Conservation (phyloP, 495 filamentous ascomycete genomes). For the Aspergillus wentii region DNA sequence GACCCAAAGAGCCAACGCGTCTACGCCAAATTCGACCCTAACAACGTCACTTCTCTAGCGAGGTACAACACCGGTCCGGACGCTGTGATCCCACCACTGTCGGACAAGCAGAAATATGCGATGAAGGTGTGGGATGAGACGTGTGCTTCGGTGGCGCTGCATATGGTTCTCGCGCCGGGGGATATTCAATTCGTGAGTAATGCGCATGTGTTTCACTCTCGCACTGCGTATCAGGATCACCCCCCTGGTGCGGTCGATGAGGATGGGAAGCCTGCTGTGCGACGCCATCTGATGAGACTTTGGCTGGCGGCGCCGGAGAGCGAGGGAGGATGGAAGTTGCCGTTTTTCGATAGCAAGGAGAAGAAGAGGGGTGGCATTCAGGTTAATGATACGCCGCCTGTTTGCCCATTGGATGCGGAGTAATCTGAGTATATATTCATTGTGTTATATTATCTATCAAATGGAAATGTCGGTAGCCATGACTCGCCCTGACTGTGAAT, state of each 20-base stretch:
- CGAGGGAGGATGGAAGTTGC: slow-evolving; percentile 82
- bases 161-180: slow-evolving; percentile 74
- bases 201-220: slow-evolving; percentile 62
- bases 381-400: slow-evolving; percentile 69
- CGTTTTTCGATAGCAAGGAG: slow-evolving; percentile 73
- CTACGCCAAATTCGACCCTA: slow-evolving; percentile 44
- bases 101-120: slow-evolving; percentile 57
- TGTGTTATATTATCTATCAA: slow-evolving; percentile 4
- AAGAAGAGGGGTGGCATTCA: slow-evolving; percentile 86
- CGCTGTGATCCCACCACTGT: slow-evolving; percentile 56
- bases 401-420: slow-evolving; percentile 67
- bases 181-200: slow-evolving; percentile 77
- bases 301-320: slow-evolving; percentile 77
- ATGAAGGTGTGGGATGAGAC: slow-evolving; percentile 61
- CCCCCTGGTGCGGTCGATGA: slow-evolving; percentile 47
- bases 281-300: slow-evolving; percentile 75
- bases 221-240: slow-evolving; percentile 64
- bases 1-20: slow-evolving; percentile 43
- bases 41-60: background rate
- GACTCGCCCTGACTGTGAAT: slow-evolving; percentile 15
- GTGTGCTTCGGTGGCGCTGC: slow-evolving; percentile 58
- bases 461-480: slow-evolving; percentile 27
- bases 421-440: slow-evolving; percentile 24
- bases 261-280: slow-evolving; percentile 40
- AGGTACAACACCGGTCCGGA: background rate